These are phyloP conservation scores for Paecilomyces fulvus DNA, from an alignment of 2,329 filamentous ascomycete genomes.

Conservation along the genomic window DNA sequence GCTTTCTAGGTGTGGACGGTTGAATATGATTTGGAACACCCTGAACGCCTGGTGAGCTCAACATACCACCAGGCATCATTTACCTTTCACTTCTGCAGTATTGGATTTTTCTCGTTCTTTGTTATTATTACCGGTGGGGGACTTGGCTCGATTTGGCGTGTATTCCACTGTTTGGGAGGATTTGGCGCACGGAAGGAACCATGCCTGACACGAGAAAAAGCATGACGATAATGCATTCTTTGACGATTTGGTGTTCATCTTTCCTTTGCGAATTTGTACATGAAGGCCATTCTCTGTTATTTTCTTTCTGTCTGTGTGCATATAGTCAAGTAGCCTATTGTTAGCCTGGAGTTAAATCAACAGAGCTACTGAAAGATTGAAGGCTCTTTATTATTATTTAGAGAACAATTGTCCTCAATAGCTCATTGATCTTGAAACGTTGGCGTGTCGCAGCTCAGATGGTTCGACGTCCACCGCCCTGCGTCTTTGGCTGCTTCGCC, in stretches of 20 bases:
- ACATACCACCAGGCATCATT: neutral
- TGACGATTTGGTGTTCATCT: neutral
- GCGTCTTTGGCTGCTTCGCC: conserved; percentile 25
- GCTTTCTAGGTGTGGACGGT: neutral
- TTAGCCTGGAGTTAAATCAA: neutral
- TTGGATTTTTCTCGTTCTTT: neutral
- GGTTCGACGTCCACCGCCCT: conserved; percentile 11
- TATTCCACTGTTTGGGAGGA: neutral
- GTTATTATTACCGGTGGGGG: neutral
- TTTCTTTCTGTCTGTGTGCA: neutral
- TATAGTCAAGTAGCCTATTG: neutral
- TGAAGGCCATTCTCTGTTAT: neutral
- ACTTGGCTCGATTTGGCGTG: neutral
- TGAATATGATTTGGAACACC: neutral
- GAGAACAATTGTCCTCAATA: too few species aligned
- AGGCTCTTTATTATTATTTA: neutral
- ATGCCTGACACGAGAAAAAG: neutral
- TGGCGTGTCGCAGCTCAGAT: neutral
- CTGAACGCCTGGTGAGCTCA: neutral
- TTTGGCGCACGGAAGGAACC: neutral
- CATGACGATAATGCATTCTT: neutral
- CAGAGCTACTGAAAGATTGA: neutral
- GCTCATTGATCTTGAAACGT: neutral
- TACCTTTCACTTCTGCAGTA: neutral
- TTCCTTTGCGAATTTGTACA: neutral